Percentiles rank a stretch among this genome's conserved stretches.
Evolutionary conservation across 441 rosid genomes (phyloP).

Genomic region (Adansonia grandidieri): DNA sequence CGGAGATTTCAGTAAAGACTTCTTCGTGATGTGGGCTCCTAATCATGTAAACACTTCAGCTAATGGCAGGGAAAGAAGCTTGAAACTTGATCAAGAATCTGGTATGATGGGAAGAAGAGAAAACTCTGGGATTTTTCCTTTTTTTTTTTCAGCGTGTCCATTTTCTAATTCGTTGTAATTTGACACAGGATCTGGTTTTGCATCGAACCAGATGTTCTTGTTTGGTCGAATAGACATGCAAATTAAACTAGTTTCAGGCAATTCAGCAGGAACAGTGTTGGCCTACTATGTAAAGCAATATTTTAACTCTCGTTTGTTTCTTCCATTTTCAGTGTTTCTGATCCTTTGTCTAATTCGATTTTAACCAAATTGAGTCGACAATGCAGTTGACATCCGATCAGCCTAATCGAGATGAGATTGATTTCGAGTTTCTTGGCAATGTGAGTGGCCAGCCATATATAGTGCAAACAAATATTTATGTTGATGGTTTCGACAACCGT

Average conservation of each 20-base stretch:
- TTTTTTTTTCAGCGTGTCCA: background rate
- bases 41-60: constrained; percentile 64
- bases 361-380: background rate
- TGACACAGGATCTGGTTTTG: constrained; percentile 63
- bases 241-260: constrained; percentile 74
- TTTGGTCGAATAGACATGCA: constrained; percentile 77
- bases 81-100: constrained; percentile 75
- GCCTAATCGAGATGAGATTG: constrained; percentile 77
- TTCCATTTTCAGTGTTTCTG: background rate
- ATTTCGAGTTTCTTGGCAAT: constrained; percentile 78
- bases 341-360: background rate
- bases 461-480: constrained; percentile 76
- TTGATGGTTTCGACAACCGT: constrained; percentile 66
- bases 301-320: background rate
- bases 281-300: constrained; percentile 66
- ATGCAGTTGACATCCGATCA: constrained; percentile 71
- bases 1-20: constrained; percentile 67
- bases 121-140: background rate
- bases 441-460: constrained; percentile 68
- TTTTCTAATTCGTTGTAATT: background rate
- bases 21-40: constrained; percentile 79
- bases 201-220: constrained; percentile 67
- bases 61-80: constrained; percentile 65
- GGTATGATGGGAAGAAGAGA: constrained; percentile 41
- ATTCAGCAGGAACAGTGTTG: constrained; percentile 84